Evolutionary conservation across 331 rosid species (phyloP), one percentile per base, ranked within the genome.

Genomic region (Cucumis variabilis): DNA sequence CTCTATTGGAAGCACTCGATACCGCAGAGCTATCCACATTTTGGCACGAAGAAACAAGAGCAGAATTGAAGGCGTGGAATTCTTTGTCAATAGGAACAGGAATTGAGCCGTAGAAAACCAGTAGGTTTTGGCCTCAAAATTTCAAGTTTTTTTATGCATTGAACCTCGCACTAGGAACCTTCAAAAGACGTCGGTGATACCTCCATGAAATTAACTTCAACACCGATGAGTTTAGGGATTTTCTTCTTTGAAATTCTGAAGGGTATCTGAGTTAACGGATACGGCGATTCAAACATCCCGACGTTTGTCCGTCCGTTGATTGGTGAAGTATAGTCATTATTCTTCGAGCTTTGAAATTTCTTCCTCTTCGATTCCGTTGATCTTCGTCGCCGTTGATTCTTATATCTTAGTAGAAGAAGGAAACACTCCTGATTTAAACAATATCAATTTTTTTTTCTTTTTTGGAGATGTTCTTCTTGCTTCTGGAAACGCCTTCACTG

Each of bases 41-140:
- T 89, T 94, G 94, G 53, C 88, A 92, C 5, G 93, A 93, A n/a
- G 98, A 95, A 83, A 93, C 90, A 62, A 94, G 98, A 87, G 95
- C 93, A 51, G 98, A 91, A 89, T 90, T 88, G 90, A 92, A 95
- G 70, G 94, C 90, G 33, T 92, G 98, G 88, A 95, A 96, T 72
- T 98, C 93, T 83, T 93, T 93, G 68, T 96, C 99, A 9, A 98
- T 96, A 58, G 99, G 96, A 85, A 96, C 98, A 7, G 98, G 98
- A 71, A 96, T 96, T 15, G 99, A 96, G 68, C 99, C 99, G 86
- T 97, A 96, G 96, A 89, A 96, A 96, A 5, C 66, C 88, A 53
- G 93, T 94, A n/a, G 99, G 98, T 87, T 96, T 95, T 1, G 99
- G 97, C 67, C 89, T 91, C 44, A 93, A 95, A 77, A 96, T 92